Conservation (phyloP, 805 yeast genomes). For the Ogataea parapolymorpha region DNA sequence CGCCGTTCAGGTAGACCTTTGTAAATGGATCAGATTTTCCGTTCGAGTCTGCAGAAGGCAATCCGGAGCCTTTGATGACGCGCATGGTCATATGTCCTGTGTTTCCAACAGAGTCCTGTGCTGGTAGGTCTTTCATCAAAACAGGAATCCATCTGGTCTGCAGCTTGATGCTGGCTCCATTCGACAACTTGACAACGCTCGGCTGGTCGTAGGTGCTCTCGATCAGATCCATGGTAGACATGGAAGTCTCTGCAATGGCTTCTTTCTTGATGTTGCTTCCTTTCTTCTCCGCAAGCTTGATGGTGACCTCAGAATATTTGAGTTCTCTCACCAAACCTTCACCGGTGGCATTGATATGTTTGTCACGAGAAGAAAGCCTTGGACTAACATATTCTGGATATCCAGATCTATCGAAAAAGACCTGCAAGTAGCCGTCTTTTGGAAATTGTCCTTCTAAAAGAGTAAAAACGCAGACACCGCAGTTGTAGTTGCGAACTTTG, state of each 20-base stretch:
- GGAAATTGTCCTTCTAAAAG: conserved; percentile 57
- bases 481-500: conserved; percentile 53
- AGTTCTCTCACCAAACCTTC: conserved; percentile 77
- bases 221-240: conserved; percentile 66
- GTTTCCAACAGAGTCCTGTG: conserved; percentile 69
- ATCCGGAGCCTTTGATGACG: conserved; percentile 58
- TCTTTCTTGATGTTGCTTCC: conserved; percentile 54
- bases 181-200: conserved; percentile 47
- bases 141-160: conserved; percentile 80
- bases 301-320: conserved; percentile 59
- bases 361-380: conserved; percentile 42
- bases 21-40: conserved; percentile 94
- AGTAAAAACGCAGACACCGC: conserved; percentile 76
- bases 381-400: conserved; percentile 60
- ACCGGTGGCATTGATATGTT: conserved; percentile 46
- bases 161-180: conserved; percentile 44
- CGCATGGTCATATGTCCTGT: conserved; percentile 67
- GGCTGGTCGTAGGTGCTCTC: conserved; percentile 64
- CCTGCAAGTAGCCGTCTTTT: conserved; percentile 64
- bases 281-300: conserved; percentile 59
- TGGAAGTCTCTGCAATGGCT: conserved; percentile 54
- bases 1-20: conserved; percentile 64
- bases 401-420: conserved; percentile 72
- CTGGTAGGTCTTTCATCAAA: conserved; percentile 55
- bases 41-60: conserved; percentile 83